Evolutionary conservation across 495 filamentous ascomycete genomes (phyloP).

Genomic region (Podospora appendiculata): DNA sequence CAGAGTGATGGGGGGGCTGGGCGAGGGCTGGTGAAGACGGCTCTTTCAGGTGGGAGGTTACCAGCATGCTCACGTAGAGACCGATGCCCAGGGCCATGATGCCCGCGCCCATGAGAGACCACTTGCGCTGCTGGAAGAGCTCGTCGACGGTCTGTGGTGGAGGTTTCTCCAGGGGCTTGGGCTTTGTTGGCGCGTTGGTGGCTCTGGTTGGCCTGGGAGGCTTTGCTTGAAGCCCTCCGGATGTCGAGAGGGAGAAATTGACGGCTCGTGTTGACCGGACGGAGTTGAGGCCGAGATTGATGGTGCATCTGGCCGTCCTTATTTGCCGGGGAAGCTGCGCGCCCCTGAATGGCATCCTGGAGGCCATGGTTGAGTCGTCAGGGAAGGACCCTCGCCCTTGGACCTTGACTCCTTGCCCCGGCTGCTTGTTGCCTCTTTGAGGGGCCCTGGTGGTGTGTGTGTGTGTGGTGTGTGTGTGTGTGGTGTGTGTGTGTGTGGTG

Average conservation of each 20-base stretch:
- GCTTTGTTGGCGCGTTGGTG: too few species aligned
- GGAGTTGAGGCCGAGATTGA: not conserved
- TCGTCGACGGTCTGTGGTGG: slow-evolving; percentile 7
- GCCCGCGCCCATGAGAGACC: slow-evolving; percentile 19
- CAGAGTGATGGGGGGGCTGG: not conserved
- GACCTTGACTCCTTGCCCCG: too few species aligned
- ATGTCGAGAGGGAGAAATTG: not conserved
- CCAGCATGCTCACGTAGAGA: slow-evolving; percentile 25
- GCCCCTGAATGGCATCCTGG: not conserved
- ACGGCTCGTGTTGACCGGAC: not conserved
- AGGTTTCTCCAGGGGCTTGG: too few species aligned
- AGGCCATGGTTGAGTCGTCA: not conserved
- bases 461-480: too few species aligned
- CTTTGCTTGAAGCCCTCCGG: not conserved
- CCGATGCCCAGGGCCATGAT: slow-evolving; percentile 14
- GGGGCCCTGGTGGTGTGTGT: too few species aligned
- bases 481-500: too few species aligned
- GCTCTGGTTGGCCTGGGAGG: not conserved
- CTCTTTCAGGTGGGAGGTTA: slow-evolving; percentile 17
- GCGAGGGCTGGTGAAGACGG: not conserved
- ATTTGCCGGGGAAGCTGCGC: not conserved
- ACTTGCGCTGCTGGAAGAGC: slow-evolving; percentile 12
- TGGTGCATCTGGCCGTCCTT: not conserved
- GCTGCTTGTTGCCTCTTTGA: too few species aligned
- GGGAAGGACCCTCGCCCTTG: too few species aligned